Evolutionary conservation across 345 rosid genomes (phyloP).

Genomic region (Rhodamnia argentea): DNA sequence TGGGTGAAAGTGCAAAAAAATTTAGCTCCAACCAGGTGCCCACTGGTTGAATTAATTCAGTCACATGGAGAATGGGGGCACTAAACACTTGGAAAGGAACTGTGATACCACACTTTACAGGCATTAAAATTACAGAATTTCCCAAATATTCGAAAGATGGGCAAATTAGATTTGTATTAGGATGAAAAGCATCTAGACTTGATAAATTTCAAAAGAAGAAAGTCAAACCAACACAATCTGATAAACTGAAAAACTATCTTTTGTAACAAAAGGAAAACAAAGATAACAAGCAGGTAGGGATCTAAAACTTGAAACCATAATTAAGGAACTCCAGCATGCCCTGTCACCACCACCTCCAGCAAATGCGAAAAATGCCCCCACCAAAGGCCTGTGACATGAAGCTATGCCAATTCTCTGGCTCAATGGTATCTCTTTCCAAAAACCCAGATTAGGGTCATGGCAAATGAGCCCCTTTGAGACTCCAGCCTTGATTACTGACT

Average conservation of each 20-base stretch:
- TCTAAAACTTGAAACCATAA: background rate
- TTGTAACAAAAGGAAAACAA: background rate
- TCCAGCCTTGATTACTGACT: constrained; percentile 48
- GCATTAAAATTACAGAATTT: background rate
- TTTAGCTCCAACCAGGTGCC: background rate
- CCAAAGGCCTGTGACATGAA: constrained; percentile 61
- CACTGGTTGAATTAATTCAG: background rate
- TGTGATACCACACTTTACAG: background rate
- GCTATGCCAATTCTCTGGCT: constrained; percentile 47
- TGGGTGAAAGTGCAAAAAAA: background rate
- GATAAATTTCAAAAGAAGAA: background rate
- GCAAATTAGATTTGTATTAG: background rate
- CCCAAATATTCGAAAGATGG: background rate
- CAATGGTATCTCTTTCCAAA: constrained; percentile 35
- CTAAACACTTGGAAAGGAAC: background rate
- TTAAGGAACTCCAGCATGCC: background rate
- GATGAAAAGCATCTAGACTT: background rate
- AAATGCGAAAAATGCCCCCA: constrained; percentile 21
- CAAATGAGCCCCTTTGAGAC: constrained; percentile 34
- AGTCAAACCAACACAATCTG: background rate
- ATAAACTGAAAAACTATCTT: background rate
- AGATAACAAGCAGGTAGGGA: background rate
- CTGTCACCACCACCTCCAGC: background rate
- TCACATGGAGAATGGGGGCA: background rate
- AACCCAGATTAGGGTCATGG: constrained; percentile 8